Percentiles rank a stretch among this genome's conserved stretches.
Evolutionary conservation across 2,329 filamentous ascomycete genomes (phyloP).

Genomic region (Trichophaea hybrida): DNA sequence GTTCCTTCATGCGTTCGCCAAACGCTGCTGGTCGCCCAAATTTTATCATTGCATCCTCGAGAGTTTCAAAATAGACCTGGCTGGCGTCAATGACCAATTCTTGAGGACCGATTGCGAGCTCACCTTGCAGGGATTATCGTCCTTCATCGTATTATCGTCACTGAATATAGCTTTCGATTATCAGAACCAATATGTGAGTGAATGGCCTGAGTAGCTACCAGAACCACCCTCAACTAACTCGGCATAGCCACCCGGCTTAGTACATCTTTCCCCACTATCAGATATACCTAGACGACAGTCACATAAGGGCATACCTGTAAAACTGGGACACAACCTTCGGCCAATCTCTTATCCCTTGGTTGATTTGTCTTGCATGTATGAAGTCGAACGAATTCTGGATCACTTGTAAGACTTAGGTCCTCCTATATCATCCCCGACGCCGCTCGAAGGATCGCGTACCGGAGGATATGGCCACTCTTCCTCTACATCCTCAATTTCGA

Average conservation of each 20-base stretch:
- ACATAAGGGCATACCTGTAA: not conserved
- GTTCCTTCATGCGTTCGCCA: constrained; percentile 17
- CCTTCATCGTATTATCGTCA: not conserved
- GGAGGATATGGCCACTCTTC: constrained; percentile 13
- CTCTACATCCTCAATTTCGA: constrained; percentile 13
- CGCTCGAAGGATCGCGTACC: not conserved
- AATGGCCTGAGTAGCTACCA: not conserved
- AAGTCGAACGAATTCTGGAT: constrained; percentile 32
- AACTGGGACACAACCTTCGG: not conserved
- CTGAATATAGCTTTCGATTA: not conserved
- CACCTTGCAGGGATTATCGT: not conserved
- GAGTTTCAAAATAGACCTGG: not conserved
- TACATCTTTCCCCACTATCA: not conserved
- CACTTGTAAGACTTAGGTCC: not conserved
- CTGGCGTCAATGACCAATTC: not conserved
- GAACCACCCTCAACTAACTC: constrained; percentile 8
- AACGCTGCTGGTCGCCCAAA: not conserved
- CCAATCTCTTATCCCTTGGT: not conserved
- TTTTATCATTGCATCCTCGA: not conserved
- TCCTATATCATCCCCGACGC: not conserved
- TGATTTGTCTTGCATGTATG: not conserved
- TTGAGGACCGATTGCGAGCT: too few species aligned
- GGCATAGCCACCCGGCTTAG: constrained; percentile 16
- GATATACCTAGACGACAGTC: not conserved
- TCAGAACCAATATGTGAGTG: not conserved